Base-by-base conservation (phyloP, 495 filamentous ascomycete genomes). In the Xylaria nigripes region DNA sequence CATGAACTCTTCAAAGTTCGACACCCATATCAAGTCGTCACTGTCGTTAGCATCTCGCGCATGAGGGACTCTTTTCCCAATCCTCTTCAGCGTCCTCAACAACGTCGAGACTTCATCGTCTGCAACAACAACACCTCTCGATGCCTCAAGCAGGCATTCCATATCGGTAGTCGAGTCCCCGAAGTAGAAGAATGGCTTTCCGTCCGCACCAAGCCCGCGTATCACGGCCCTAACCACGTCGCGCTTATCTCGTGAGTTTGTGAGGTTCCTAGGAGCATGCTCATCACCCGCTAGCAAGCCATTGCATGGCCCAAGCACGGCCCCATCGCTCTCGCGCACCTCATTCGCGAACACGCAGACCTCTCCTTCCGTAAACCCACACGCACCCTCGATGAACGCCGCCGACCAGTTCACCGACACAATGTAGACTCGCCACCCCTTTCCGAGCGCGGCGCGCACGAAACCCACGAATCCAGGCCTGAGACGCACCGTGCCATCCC, bases 391-490 rank as follows among this genome's bases (percentile, higher is more conserved):
- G 8, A 76, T 71, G 50, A 75, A 76, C n/a, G 63, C 61, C 0
- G 59, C 40, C 3, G 68, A 72, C 73, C 72, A 76, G 42, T 77
- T 76, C 2, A 77, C 71, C 12, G 69, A 73, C 7, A 76, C 62
- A 3, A 77, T 58, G 21, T 61, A 65, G 45, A 72, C 58, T 27
- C 57, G 57, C 68, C 57, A 65, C 5, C 59, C 65, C 40, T 54
- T 36, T 5, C 36, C 23, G 5, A 50, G 2, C 22, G 56, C 57
- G 27, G 43, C 24, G 27, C 48, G 30, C 23, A 72, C 47, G 34
- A 77, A 67, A 16, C 50, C 49, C 30, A 15, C 38, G 43, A 76
- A 73, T 1, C 74, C 74, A 1, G 54, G 57, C 25, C 74, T 46
- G 0, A 76, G 49, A 21, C 7, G 45, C 3, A 76, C 62, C 13